A percentile compares a stretch with the other conserved stretches of the same genome.
phyloP scores from a whole-genome alignment of 2,329 filamentous ascomycete genomes.

The Dactylellina haptotyla region DNA sequence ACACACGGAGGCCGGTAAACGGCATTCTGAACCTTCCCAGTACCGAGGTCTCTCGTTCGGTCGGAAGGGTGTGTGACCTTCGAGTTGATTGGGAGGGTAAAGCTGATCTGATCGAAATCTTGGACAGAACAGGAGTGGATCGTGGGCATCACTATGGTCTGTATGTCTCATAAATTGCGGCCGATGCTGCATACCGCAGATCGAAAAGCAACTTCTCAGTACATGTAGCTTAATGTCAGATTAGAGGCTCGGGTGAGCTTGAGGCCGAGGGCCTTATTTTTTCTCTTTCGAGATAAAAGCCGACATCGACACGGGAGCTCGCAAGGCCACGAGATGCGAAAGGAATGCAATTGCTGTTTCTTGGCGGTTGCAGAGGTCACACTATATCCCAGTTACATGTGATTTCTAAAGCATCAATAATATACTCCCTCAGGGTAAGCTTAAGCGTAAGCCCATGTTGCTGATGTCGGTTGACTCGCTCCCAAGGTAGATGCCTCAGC shows the following conservation, averaged over 20 bases:
- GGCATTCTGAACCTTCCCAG: slow-evolving; percentile 15
- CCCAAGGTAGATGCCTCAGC: slow-evolving; percentile 22
- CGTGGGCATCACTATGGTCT: slow-evolving; percentile 14
- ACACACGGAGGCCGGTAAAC: slow-evolving; percentile 19
- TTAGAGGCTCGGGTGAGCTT: slow-evolving; percentile 1
- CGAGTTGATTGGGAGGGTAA: slow-evolving; percentile 7
- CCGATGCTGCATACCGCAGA: slow-evolving; percentile 30
- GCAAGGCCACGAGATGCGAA: slow-evolving; percentile 20
- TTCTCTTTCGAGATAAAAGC: slow-evolving; percentile 18
- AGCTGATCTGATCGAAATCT: slow-evolving; percentile 21
- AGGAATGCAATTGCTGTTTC: slow-evolving; percentile 13
- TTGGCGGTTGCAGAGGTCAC: not conserved
- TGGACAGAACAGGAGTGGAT: slow-evolving; percentile 1
- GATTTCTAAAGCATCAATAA: slow-evolving; percentile 14
- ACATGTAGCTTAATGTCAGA: slow-evolving; percentile 9
- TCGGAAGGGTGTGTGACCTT: not conserved
- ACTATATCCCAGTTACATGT: slow-evolving; percentile 14
- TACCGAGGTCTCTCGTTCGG: slow-evolving; percentile 29
- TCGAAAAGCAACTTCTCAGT: not conserved
- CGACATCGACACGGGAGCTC: slow-evolving; percentile 19
- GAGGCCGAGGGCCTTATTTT: too few relatives aligned
- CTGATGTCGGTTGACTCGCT: slow-evolving; percentile 12
- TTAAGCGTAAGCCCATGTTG: slow-evolving; percentile 18
- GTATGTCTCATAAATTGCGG: slow-evolving; percentile 52
- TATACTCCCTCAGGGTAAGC: slow-evolving; percentile 20